Evolutionary conservation across 2,329 filamentous ascomycete genomes (phyloP).

Genomic region (Diaporthe sp.): DNA sequence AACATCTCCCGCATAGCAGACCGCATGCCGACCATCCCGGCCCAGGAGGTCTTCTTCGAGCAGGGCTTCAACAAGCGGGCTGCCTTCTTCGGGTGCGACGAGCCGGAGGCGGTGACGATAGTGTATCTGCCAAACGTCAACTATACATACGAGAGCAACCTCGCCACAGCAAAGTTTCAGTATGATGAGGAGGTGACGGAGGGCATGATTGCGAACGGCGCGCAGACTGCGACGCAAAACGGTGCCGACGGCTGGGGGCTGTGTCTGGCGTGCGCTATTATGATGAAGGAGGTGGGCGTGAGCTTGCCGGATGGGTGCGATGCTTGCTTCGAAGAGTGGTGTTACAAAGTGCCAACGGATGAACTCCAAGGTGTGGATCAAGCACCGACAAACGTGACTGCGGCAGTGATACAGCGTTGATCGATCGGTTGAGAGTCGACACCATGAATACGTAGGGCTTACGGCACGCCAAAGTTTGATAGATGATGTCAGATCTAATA

Average conservation of each 20-base stretch:
- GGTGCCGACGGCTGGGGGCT: constrained; percentile 19
- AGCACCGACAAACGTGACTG: background rate
- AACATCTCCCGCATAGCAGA: constrained; percentile 16
- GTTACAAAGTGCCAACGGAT: constrained; percentile 4
- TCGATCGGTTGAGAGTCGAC: background rate
- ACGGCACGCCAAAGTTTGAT: fast-evolving
- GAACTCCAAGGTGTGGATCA: background rate
- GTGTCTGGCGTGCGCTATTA: constrained; percentile 30
- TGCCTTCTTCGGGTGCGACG: constrained; percentile 22
- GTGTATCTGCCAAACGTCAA: constrained; percentile 32
- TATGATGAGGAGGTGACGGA: constrained; percentile 22
- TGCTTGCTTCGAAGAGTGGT: constrained; percentile 28
- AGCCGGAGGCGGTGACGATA: constrained; percentile 31
- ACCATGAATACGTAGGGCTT: no score
- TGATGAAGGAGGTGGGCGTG: constrained; percentile 28
- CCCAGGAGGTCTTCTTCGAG: background rate
- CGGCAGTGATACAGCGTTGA: background rate
- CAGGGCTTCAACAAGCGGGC: constrained; percentile 24
- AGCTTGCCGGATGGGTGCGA: constrained; percentile 23
- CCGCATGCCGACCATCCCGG: constrained; percentile 23
- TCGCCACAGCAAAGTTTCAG: background rate
- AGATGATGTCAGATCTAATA: no score
- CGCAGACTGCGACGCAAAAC: constrained; percentile 21
- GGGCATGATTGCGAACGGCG: constrained; percentile 25
- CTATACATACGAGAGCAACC: constrained; percentile 29